Conservation (phyloP, 208 protist genomes). For the Leptomonas pyrrhocoris region DNA sequence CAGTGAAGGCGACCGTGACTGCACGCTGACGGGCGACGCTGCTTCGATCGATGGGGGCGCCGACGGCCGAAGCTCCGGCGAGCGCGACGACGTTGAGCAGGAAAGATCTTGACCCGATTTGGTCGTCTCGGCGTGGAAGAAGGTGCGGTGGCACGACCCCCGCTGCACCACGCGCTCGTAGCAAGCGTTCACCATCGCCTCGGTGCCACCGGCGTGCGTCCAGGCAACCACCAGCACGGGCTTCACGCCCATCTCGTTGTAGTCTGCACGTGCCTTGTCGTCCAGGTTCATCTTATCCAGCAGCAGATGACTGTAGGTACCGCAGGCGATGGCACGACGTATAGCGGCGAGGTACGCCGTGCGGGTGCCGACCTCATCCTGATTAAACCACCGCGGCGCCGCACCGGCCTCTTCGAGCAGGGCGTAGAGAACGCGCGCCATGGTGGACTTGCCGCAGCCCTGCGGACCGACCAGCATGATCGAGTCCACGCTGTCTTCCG, state of each 20-base stretch:
- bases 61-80: slow-evolving; percentile 18
- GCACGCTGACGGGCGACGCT: neutral
- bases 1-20: neutral
- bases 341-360: slow-evolving; percentile 61
- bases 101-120: neutral
- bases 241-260: slow-evolving; percentile 31
- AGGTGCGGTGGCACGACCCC: slow-evolving; percentile 63
- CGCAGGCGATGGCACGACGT: slow-evolving; percentile 31
- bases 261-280: slow-evolving; percentile 51
- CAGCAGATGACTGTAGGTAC: slow-evolving; percentile 70
- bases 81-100: slow-evolving; percentile 11
- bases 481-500: slow-evolving; percentile 31
- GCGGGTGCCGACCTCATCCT: slow-evolving; percentile 73
- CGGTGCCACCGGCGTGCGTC: slow-evolving; percentile 46
- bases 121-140: slow-evolving; percentile 25
- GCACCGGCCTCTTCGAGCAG: slow-evolving; percentile 59
- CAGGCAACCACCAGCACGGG: slow-evolving; percentile 50
- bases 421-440: slow-evolving; percentile 62
- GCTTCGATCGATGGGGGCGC: neutral
- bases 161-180: slow-evolving; percentile 62
- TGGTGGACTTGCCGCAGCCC: slow-evolving; percentile 85
- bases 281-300: slow-evolving; percentile 89
- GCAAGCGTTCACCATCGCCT: slow-evolving; percentile 56
- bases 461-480: slow-evolving; percentile 80
- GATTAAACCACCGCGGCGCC: slow-evolving; percentile 79